These are phyloP conservation scores for Lodderomyces jiufengensis DNA, from an alignment of 1,139 yeast genomes.

Conservation along the genomic window DNA sequence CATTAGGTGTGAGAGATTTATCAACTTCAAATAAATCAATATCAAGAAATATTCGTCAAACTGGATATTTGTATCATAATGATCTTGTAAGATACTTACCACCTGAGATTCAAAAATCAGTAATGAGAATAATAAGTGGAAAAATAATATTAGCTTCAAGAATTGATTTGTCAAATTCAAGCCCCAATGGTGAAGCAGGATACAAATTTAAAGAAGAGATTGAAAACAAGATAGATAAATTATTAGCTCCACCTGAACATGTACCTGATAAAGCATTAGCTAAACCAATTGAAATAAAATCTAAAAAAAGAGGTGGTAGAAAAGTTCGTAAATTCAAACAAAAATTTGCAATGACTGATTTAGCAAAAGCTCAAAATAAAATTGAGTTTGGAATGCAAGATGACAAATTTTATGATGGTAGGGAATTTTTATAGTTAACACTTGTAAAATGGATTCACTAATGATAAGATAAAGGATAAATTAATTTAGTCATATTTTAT, in stretches of 20 bases:
- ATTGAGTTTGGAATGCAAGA: constrained; percentile 79
- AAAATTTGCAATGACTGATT: constrained; percentile 74
- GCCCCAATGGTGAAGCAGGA: constrained; percentile 57
- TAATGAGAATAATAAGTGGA: constrained; percentile 75
- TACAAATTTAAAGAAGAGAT: constrained; percentile 57
- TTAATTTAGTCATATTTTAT: too few relatives aligned
- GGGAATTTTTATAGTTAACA: too few relatives aligned
- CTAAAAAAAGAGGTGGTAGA: constrained; percentile 85
- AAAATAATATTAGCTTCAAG: constrained; percentile 83
- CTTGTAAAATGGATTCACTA: too few relatives aligned
- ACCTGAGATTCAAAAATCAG: constrained; percentile 59
- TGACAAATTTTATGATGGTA: constrained; percentile 23
- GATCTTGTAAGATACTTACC: constrained; percentile 55
- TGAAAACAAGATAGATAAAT: constrained; percentile 59
- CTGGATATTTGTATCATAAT: constrained; percentile 60
- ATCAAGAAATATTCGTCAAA: constrained; percentile 46
- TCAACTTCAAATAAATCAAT: constrained; percentile 28
- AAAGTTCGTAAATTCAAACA: constrained; percentile 77
- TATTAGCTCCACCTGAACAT: constrained; percentile 75
- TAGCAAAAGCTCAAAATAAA: constrained; percentile 79
- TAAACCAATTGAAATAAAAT: constrained; percentile 70
- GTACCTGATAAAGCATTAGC: constrained; percentile 74
- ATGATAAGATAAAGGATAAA: too few relatives aligned
- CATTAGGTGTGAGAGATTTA: constrained; percentile 65
- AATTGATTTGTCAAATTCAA: constrained; percentile 53